Evolutionary conservation across 2,329 filamentous ascomycete species (phyloP).

Genomic region (Esteya vermicola): DNA sequence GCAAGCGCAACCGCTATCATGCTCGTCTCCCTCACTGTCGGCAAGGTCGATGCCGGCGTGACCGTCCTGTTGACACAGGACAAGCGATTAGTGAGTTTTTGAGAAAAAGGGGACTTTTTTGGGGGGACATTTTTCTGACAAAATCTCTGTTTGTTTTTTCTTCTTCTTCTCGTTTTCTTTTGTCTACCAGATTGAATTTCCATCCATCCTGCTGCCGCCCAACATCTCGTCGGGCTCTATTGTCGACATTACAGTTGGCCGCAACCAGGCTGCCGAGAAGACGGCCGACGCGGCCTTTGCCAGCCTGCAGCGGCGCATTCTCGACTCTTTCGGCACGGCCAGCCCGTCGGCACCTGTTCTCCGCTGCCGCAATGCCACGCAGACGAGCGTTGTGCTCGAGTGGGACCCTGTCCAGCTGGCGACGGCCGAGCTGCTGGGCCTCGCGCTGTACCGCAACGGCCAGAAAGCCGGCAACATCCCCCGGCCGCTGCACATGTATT

Average conservation of each 20-base stretch:
- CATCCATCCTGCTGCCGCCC: constrained; percentile 86
- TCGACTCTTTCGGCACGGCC: constrained; percentile 67
- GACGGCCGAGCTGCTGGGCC: constrained; percentile 77
- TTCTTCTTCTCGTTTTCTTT: neutral
- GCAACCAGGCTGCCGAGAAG: constrained; percentile 68
- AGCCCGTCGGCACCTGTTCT: constrained; percentile 66
- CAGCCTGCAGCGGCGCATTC: constrained; percentile 78
- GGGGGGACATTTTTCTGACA: neutral
- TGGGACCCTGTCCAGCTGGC: constrained; percentile 93
- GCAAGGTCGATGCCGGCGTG: constrained; percentile 97
- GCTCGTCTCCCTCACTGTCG: constrained; percentile 95
- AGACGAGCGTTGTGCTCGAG: constrained; percentile 95
- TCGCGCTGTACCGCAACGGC: constrained; percentile 88
- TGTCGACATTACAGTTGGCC: constrained; percentile 89
- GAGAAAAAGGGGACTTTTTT: too few species aligned
- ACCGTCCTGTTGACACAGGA: constrained; percentile 93
- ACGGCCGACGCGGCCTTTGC: constrained; percentile 64
- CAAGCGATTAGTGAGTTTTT: constrained; percentile 71
- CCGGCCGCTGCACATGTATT: constrained; percentile 70
- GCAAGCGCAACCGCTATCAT: constrained; percentile 32
- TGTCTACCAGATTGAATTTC: constrained; percentile 75
- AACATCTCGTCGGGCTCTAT: constrained; percentile 95
- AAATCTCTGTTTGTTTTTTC: neutral
- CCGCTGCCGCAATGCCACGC: constrained; percentile 90
- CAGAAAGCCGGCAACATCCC: constrained; percentile 95